These are phyloP conservation scores for Pseudocercospora macadamiae DNA, from an alignment of 2,329 filamentous ascomycete genomes.

Conservation along the genomic window DNA sequence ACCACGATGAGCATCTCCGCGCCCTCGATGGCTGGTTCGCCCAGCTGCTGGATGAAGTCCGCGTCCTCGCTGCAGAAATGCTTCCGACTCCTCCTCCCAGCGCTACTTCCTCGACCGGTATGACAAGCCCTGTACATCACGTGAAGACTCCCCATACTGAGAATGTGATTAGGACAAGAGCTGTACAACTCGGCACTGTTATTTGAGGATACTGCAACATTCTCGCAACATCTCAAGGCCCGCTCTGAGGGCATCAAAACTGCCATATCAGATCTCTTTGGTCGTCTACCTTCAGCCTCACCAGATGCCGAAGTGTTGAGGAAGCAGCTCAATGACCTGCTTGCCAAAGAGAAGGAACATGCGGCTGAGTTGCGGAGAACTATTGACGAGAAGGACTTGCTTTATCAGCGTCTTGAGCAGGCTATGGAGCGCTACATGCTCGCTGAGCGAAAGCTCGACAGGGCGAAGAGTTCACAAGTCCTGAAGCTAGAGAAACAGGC, in stretches of 20 bases:
- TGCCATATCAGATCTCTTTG: conserved; percentile 71
- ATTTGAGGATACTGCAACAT: conserved; percentile 60
- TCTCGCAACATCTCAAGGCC: conserved; percentile 77
- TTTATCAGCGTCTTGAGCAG: conserved; percentile 83
- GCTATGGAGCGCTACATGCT: conserved; percentile 91
- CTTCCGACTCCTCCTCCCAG: conserved; percentile 36
- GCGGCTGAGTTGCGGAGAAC: conserved; percentile 32
- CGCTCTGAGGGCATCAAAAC: conserved; percentile 76
- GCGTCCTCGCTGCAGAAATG: conserved; percentile 45
- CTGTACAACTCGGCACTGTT: conserved; percentile 56
- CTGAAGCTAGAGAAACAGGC: conserved; percentile 92
- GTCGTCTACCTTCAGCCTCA: conserved; percentile 52
- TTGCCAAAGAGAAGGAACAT: conserved; percentile 75
- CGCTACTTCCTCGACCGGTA: conserved; percentile 36
- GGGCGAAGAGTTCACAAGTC: conserved; percentile 83
- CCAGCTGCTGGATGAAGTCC: conserved; percentile 64
- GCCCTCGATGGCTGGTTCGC: conserved; percentile 92
- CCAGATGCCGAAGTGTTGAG: conserved; percentile 75
- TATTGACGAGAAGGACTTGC: conserved; percentile 39
- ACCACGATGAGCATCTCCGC: conserved; percentile 91
- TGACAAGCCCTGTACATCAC: conserved; percentile 29
- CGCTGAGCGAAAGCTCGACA: conserved; percentile 91
- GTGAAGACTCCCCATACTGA: conserved; percentile 37
- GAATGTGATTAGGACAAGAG: conserved; percentile 37
- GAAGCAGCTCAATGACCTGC: conserved; percentile 70